Evolutionary conservation across 495 filamentous ascomycete species (phyloP), one percentile per base, ranked within the genome.

Genomic region (Daldinia caldariorum): DNA sequence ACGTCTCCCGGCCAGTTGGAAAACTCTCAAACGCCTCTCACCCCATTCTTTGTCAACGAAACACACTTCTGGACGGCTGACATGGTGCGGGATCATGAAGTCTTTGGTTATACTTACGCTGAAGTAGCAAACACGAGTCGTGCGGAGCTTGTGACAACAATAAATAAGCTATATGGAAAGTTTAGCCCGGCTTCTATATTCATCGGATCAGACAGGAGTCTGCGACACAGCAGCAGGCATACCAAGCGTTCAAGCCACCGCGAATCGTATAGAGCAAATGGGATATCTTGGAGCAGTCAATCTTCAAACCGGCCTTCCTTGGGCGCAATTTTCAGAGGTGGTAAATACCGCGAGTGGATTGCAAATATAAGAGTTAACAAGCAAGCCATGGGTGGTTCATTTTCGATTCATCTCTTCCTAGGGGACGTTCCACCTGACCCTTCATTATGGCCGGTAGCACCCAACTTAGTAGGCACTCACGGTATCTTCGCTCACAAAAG

Each of bases 71-170:
- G 85, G 85, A 81, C 77, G 35, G 83, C 82, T 1, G 80, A 83
- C 63, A 75, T 69, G 61, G 78, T 81, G 14, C 77, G 83, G 13
- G 70, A 82, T 41, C 78, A 78, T 49, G 74, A 79, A 12, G 76
- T 72, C 37, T 87, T 90, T 61, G 83, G 81, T 47, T 91, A 91
- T 79, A 88, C 84, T 1, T 91, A 91, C 69, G 74, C 85, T 10
- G 88, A 90, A 62, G 78, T 89, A 51, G 67, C 65, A 3, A 75
- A 77, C 34, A 76, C 71, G 34, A 71, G 59, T 9, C 73, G 75
- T 22, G 55, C 72, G 16, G 70, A 78, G 20, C 77, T 86, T 58
- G 78, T 82, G 55, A 72, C 76, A 9, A 71, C 78, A 1, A 79
- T 90, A 69, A 89, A 90, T 74, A 74, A 65, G 7, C 78, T 89